phyloP scores from a whole-genome alignment of 768 basidiomycete species.

The Tephrocybe sp. region DNA sequence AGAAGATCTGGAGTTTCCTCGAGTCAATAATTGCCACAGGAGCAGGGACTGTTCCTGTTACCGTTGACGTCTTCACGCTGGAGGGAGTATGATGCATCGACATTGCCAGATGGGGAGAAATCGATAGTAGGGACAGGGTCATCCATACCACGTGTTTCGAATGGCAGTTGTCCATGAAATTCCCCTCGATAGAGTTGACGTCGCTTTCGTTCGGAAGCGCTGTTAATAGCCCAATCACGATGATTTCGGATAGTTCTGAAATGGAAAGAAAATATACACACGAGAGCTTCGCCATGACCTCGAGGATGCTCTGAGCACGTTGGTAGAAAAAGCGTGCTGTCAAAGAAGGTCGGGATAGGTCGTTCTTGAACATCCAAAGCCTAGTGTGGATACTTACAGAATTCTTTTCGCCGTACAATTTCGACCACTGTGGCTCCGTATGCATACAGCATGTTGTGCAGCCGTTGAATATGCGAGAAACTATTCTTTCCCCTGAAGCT shows the following conservation, averaged over 20 bases:
- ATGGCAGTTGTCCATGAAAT: constrained; percentile 84
- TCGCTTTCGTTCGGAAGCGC: constrained; percentile 76
- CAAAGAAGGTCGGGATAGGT: too few species aligned
- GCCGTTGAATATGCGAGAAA: constrained; percentile 87
- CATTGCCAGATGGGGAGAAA: constrained; percentile 68
- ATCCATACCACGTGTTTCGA: constrained; percentile 79
- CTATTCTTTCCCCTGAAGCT: constrained; percentile 76
- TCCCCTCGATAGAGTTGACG: constrained; percentile 86
- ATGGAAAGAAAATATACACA: constrained; percentile 36
- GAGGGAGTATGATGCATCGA: constrained; percentile 64
- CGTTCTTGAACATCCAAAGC: too few species aligned
- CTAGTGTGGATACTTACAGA: constrained; percentile 50
- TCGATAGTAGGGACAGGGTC: constrained; percentile 79
- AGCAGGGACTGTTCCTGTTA: constrained; percentile 31
- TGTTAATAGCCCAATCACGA: constrained; percentile 25
- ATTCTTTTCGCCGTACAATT: constrained; percentile 88
- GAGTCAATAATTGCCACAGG: constrained; percentile 10
- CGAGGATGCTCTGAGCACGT: constrained; percentile 76
- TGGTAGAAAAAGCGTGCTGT: constrained; percentile 79
- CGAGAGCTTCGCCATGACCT: constrained; percentile 88
- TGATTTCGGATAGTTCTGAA: neutral
- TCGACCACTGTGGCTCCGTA: constrained; percentile 92
- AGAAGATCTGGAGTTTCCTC: constrained; percentile 49
- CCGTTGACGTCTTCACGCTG: constrained; percentile 76
- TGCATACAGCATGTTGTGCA: constrained; percentile 89